Evolutionary conservation across 352 stramenopile species (phyloP), one percentile per base, ranked within the genome.

Genomic region (Globisporangium nagaii): DNA sequence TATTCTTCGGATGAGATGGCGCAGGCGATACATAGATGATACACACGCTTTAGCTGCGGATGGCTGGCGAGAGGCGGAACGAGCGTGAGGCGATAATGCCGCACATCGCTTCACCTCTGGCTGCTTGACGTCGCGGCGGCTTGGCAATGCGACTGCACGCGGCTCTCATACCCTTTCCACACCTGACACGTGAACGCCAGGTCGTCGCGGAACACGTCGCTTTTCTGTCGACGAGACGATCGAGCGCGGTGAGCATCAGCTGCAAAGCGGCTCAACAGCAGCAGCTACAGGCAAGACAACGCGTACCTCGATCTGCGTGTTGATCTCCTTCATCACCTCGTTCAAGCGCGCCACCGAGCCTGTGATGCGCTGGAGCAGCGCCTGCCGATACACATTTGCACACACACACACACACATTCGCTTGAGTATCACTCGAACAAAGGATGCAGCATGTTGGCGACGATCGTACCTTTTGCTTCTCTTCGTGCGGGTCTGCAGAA

Each of bases 271-370:
- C 17, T 41, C 10, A 19, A 15, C 10, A 11, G 10, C 17, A 41
- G 35, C 6, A 59, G 4, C 49, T 27, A 6, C 32, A 34, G n/a
- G n/a, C n/a, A n/a, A n/a, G n/a, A n/a, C n/a, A 8, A 42, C 4
- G 58, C 55, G 22, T 32, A 90, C 83, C 80, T 91, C 83, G 24
- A 93, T 84, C 70, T 90, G 79, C 1, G 63, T 69, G 66, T 93
- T 93, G 51, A 93, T 91, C 40, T 93, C 83, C 58, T 89, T 90
- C 27, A 93, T 45, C 3, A 93, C 80, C 32, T 93, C 80, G 49
- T 91, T 85, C 31, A 93, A 56, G 7, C 83, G 83, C 41, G 72
- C 74, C 8, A 93, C 80, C 0, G 83, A 93, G 24, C 80, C 79
- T 3, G 76, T 72, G 47, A 93, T 91, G 32, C 83, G 80, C 67